phyloP scores from a whole-genome alignment of 441 rosid species.

The Rhodomyrtus psidioides region DNA sequence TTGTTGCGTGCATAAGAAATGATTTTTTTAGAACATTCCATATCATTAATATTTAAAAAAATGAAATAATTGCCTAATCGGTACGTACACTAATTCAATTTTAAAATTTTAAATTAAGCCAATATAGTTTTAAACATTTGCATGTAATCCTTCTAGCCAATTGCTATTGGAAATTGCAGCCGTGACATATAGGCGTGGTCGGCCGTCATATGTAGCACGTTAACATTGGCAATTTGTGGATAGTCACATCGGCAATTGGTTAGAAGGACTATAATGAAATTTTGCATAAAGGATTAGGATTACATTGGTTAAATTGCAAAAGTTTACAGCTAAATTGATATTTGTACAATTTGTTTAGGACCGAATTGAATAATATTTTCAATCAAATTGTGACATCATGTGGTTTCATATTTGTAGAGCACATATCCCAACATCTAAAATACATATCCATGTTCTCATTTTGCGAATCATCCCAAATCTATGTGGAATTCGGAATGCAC shows the following conservation, averaged over 20 bases:
- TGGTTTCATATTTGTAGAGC: neutral
- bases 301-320: no score
- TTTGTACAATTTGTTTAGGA: fast-evolving
- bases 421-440: neutral
- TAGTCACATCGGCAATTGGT: fast-evolving
- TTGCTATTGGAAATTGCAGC: neutral
- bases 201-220: no score
- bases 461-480: neutral
- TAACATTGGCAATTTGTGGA: neutral
- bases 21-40: neutral
- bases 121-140: neutral
- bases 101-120: neutral
- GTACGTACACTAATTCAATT: no score
- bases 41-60: neutral
- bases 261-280: neutral
- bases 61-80: neutral
- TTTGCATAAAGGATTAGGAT: neutral
- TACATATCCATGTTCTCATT: neutral
- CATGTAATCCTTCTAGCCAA: fast-evolving
- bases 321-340: neutral
- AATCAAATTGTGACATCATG: neutral
- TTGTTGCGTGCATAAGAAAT: fast-evolving
- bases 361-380: neutral
- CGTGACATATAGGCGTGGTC: fast-evolving
- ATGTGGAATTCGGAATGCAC: neutral